Evolutionary conservation across 1,284 basidiomycete species (phyloP).

Genomic region (Ustilago esculenta): DNA sequence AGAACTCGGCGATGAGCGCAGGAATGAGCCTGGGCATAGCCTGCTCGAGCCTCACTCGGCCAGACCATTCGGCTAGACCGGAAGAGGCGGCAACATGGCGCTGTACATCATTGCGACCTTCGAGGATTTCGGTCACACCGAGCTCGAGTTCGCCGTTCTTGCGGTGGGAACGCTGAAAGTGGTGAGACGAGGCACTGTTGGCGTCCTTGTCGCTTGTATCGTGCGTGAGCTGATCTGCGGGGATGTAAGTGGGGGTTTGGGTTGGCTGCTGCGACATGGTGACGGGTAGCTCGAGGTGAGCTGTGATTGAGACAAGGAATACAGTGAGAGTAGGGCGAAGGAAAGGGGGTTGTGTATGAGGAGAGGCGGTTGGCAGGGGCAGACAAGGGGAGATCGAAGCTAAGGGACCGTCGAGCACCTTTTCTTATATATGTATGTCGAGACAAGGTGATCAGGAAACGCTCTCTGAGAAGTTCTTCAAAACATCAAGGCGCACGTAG

Average conservation of each 20-base stretch:
- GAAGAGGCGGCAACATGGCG: constrained; percentile 28
- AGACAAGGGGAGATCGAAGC: too few relatives aligned
- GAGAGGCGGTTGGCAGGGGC: too few relatives aligned
- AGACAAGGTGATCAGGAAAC: too few relatives aligned
- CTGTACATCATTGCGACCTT: constrained; percentile 41
- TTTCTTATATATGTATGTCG: too few relatives aligned
- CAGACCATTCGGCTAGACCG: constrained; percentile 38
- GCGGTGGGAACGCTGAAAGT: constrained; percentile 47
- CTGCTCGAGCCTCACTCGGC: constrained; percentile 28
- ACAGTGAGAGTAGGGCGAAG: too few relatives aligned
- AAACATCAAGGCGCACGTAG: too few relatives aligned
- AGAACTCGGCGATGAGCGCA: constrained; percentile 34
- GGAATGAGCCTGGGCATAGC: constrained; percentile 26
- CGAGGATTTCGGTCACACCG: constrained; percentile 53
- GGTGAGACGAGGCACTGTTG: constrained; percentile 24
- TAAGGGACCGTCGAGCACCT: too few relatives aligned
- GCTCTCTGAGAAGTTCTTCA: too few relatives aligned
- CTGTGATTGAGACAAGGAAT: too few relatives aligned
- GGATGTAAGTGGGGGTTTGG: constrained; percentile 37
- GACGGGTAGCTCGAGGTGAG: too few relatives aligned
- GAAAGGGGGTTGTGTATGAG: too few relatives aligned
- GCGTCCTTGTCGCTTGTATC: constrained; percentile 38
- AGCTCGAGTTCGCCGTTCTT: constrained; percentile 43
- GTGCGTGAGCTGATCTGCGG: constrained; percentile 33
- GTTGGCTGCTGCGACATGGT: constrained; percentile 31